phyloP scores from a whole-genome alignment of 2,329 filamentous ascomycete species.

The Ophiostoma sp. region DNA sequence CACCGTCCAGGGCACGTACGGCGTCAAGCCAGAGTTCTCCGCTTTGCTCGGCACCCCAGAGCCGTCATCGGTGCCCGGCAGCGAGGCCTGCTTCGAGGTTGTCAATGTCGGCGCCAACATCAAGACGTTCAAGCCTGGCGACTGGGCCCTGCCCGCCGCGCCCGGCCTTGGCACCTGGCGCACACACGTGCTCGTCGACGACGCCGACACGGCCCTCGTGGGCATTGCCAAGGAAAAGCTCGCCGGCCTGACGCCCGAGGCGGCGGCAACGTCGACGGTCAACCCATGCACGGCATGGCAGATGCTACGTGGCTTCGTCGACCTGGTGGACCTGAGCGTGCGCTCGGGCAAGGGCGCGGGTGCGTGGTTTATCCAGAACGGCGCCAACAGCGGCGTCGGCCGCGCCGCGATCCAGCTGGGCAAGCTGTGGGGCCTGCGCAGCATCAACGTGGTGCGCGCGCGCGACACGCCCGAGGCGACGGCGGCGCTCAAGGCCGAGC shows the following conservation, averaged over 20 bases:
- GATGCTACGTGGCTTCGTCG: conserved; percentile 77
- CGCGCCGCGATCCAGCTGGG: conserved; percentile 86
- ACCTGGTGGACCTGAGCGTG: conserved; percentile 44
- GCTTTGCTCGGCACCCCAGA: conserved; percentile 66
- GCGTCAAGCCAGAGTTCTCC: conserved; percentile 72
- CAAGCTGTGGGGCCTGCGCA: conserved; percentile 78
- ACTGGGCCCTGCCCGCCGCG: conserved; percentile 87
- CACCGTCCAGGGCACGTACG: conserved; percentile 95
- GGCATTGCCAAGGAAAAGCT: conserved; percentile 44
- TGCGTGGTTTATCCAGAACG: conserved; percentile 96
- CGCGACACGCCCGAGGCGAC: conserved; percentile 61
- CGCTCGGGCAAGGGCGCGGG: conserved; percentile 57
- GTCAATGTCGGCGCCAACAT: conserved; percentile 58
- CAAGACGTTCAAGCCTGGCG: conserved; percentile 59
- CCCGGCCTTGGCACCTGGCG: conserved; percentile 91
- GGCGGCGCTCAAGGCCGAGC: conserved; percentile 50
- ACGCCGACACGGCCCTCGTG: conserved; percentile 53
- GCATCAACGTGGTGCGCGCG: conserved; percentile 81
- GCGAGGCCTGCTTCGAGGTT: conserved; percentile 94
- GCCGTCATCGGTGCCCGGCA: conserved; percentile 75
- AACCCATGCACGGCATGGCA: conserved; percentile 94
- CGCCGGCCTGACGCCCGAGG: conserved; percentile 57
- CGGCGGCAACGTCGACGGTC: conserved; percentile 82
- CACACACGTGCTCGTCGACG: conserved; percentile 71
- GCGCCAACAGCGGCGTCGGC: conserved; percentile 89